phyloP scores from a whole-genome alignment of 176 grass and related monocot species.

The Lolium multiflorum region DNA sequence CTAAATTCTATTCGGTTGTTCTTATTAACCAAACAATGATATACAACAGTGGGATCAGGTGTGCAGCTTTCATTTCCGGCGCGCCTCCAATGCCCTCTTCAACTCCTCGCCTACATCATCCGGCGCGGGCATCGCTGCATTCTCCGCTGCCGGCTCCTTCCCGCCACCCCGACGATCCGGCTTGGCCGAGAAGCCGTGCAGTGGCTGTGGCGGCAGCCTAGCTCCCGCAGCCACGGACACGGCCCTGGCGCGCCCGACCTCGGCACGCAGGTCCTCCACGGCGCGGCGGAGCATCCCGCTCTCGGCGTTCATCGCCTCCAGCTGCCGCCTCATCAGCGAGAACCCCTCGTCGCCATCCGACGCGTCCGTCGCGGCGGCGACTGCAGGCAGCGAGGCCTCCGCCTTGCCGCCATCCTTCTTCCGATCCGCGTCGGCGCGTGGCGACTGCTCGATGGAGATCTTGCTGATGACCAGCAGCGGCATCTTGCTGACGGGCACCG shows the following conservation, averaged over 20 bases:
- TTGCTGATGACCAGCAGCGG: constrained; percentile 88
- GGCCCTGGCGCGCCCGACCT: constrained; percentile 38
- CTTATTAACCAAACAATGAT: no score
- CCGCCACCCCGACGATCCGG: constrained; percentile 5
- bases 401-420: neutral
- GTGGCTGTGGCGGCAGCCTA: neutral
- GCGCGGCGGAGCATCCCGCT: constrained; percentile 60
- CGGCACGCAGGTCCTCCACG: constrained; percentile 72
- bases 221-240: neutral
- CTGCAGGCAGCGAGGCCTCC: neutral
- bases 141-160: neutral
- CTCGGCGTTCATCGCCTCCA: constrained; percentile 69
- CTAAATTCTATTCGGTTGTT: no score
- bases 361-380: neutral
- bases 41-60: no score
- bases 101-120: constrained; percentile 55
- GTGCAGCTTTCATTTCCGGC: constrained; percentile 10
- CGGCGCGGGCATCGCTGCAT: neutral
- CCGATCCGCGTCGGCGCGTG: constrained; percentile 7
- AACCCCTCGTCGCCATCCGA: constrained; percentile 7
- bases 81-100: constrained; percentile 62
- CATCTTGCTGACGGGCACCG: constrained; percentile 59
- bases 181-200: constrained; percentile 30
- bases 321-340: constrained; percentile 53
- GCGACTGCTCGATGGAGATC: constrained; percentile 74